These are phyloP conservation scores for Neopestalotiopsis rosae DNA, from an alignment of 2,329 filamentous ascomycete genomes.

Conservation along the genomic window DNA sequence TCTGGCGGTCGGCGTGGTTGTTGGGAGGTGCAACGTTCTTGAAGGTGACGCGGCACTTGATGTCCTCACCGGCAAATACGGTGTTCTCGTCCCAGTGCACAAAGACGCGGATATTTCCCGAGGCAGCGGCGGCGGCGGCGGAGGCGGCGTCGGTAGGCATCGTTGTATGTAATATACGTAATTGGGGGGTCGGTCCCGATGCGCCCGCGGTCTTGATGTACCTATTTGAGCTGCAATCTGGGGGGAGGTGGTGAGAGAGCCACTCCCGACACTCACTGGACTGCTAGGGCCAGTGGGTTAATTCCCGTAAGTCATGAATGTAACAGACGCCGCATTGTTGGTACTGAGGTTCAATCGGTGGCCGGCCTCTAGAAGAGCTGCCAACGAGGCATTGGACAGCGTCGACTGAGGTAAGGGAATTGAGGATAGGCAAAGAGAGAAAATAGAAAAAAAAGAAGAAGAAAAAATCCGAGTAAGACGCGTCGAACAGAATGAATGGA, in stretches of 20 bases:
- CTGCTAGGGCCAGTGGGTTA: conserved; percentile 9
- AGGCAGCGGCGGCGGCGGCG: background rate
- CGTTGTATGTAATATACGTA: conserved; percentile 25
- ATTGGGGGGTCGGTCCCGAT: background rate
- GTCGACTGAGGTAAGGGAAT: background rate
- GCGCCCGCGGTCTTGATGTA: background rate
- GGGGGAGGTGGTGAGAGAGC: conserved; percentile 4
- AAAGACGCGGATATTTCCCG: conserved; percentile 86
- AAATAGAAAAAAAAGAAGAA: too few relatives aligned
- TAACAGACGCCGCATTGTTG: conserved; percentile 7
- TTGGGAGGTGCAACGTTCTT: conserved; percentile 73
- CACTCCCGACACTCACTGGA: background rate
- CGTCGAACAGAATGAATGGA: background rate
- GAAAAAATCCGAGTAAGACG: background rate
- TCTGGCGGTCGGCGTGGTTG: conserved; percentile 39
- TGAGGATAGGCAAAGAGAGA: background rate
- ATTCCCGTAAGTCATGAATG: conserved; percentile 11
- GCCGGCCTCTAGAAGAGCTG: background rate
- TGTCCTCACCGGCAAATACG: conserved; percentile 94
- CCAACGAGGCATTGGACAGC: background rate
- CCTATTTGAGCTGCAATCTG: background rate
- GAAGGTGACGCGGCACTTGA: conserved; percentile 96
- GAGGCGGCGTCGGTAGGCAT: conserved; percentile 53
- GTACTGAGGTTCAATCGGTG: background rate
- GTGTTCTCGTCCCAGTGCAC: conserved; percentile 93